Conservation (phyloP, 495 filamentous ascomycete genomes). For the Sphaerosporella brunnea region DNA sequence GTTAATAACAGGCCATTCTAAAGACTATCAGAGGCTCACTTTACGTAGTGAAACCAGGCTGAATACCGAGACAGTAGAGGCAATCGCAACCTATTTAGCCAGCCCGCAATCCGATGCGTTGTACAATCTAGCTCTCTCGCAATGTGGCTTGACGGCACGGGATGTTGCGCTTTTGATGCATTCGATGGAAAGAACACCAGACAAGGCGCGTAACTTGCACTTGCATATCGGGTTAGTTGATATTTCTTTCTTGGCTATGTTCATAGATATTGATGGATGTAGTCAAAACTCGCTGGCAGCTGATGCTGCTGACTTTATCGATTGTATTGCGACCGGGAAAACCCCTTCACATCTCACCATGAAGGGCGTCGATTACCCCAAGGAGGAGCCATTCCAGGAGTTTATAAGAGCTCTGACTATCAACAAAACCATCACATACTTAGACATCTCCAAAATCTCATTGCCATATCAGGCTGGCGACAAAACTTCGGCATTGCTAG, state of each 20-base stretch:
- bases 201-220: conserved; percentile 46
- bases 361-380: conserved; percentile 62
- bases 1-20: not conserved
- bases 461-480: conserved; percentile 60
- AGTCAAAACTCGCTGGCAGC: conserved; percentile 65
- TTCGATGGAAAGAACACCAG: conserved; percentile 41
- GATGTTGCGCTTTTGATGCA: conserved; percentile 63
- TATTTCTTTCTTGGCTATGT: too few relatives aligned
- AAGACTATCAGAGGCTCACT: not conserved
- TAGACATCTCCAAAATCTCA: conserved; percentile 81
- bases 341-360: conserved; percentile 61
- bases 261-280: too few relatives aligned
- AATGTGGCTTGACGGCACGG: conserved; percentile 61
- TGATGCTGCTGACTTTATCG: conserved; percentile 41
- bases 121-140: conserved; percentile 51
- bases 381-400: conserved; percentile 39
- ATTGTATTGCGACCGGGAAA: conserved; percentile 43
- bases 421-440: conserved; percentile 53
- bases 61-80: conserved; percentile 38
- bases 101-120: conserved; percentile 46
- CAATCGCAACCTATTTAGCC: conserved; percentile 46
- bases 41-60: conserved; percentile 29
- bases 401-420: conserved; percentile 52
- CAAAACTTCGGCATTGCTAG: conserved; percentile 56
- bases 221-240: conserved; percentile 63